These are phyloP conservation scores for Pisolithus marmoratus DNA, from an alignment of 768 basidiomycete genomes.

Conservation along the genomic window DNA sequence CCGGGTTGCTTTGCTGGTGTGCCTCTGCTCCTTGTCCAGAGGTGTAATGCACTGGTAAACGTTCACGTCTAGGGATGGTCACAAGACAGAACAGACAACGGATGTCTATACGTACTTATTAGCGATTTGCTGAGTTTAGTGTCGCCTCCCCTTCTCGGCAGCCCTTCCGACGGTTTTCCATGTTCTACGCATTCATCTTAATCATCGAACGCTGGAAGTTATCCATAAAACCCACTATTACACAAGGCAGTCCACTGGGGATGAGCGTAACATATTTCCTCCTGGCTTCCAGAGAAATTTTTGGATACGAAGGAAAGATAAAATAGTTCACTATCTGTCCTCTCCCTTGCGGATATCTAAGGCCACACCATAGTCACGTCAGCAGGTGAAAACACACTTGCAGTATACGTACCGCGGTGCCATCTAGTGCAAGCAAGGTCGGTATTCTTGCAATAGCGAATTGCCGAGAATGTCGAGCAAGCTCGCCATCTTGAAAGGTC, in stretches of 20 bases:
- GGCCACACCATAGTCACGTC: constrained; percentile 2
- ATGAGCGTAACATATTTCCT: constrained; percentile 44
- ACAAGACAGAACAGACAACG: neutral
- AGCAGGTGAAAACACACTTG: constrained; percentile 8
- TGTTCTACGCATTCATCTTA: constrained; percentile 41
- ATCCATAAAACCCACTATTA: constrained; percentile 38
- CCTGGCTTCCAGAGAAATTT: constrained; percentile 34
- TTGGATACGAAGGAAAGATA: constrained; percentile 66
- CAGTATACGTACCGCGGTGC: constrained; percentile 45
- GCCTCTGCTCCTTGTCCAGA: constrained; percentile 17
- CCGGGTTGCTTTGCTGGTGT: constrained; percentile 16
- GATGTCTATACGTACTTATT: constrained; percentile 41
- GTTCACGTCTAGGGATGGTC: constrained; percentile 23
- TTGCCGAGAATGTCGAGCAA: constrained; percentile 44
- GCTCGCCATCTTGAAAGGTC: constrained; percentile 28
- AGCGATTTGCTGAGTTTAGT: constrained; percentile 57
- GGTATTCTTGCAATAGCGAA: constrained; percentile 64
- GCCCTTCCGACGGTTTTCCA: constrained; percentile 42
- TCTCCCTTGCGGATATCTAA: constrained; percentile 65
- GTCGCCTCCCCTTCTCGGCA: constrained; percentile 23
- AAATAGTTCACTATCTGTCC: constrained; percentile 77
- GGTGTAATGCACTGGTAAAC: constrained; percentile 18
- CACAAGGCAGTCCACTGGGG: constrained; percentile 65
- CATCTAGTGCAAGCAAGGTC: constrained; percentile 58
- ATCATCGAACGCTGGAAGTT: constrained; percentile 6